Percentiles rank a stretch among this genome's conserved stretches.
Evolutionary conservation across 768 basidiomycete species (phyloP).

Genomic region (Mycena amicta): DNA sequence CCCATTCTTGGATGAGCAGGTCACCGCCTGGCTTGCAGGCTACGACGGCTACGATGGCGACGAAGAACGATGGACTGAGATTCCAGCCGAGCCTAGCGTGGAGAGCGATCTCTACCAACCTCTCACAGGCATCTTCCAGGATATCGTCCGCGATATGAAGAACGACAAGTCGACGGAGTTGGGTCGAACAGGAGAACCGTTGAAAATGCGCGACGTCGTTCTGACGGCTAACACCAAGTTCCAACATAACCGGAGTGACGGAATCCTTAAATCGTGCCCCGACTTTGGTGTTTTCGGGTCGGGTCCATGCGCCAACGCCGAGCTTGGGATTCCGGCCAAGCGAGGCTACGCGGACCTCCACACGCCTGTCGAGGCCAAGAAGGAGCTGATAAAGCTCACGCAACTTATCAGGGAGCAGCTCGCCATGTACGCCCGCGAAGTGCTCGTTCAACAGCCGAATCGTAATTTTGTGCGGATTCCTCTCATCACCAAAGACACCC

Average conservation of each 20-base stretch:
- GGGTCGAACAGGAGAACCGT: neutral
- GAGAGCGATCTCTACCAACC: neutral
- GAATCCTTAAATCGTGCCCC: constrained; percentile 5
- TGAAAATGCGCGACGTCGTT: neutral
- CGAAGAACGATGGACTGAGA: too few relatives aligned
- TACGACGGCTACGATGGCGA: too few relatives aligned
- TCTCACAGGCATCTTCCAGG: neutral
- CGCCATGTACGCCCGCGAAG: constrained; percentile 18
- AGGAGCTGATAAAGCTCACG: neutral
- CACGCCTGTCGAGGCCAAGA: constrained; percentile 19
- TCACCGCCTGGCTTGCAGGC: too few relatives aligned
- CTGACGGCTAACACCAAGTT: neutral
- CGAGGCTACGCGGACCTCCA: neutral
- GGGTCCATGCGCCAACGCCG: constrained; percentile 1
- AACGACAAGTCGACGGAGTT: neutral
- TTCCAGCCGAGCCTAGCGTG: too few relatives aligned
- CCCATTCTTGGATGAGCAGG: too few relatives aligned
- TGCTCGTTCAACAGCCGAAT: constrained; percentile 24
- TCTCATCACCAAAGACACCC: constrained; percentile 15
- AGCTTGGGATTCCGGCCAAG: neutral
- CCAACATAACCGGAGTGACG: neutral
- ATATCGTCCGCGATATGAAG: neutral
- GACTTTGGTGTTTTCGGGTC: constrained; percentile 12
- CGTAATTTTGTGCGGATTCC: constrained; percentile 23
- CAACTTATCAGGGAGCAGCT: constrained; percentile 10